phyloP scores from a whole-genome alignment of 345 rosid species.

The Acer saccharum region DNA sequence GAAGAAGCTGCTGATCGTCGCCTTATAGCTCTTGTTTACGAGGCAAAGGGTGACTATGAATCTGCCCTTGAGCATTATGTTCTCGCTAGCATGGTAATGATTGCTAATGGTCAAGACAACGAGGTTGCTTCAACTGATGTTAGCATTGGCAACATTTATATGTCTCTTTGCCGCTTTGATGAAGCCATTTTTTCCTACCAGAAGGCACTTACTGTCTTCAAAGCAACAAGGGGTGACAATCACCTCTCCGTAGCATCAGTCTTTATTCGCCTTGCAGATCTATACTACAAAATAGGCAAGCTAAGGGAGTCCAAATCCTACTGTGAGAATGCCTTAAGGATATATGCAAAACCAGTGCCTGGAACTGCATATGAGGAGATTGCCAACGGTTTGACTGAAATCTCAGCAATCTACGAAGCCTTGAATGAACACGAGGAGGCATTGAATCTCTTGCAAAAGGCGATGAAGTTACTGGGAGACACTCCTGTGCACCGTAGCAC shows the following conservation, averaged over 20 bases:
- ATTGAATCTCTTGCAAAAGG: conserved; percentile 47
- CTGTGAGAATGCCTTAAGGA: conserved; percentile 58
- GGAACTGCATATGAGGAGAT: conserved; percentile 51
- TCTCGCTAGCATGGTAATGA: conserved; percentile 61
- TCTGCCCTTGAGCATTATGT: conserved; percentile 56
- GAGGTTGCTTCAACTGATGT: conserved; percentile 58
- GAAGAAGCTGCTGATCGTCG: conserved; percentile 63
- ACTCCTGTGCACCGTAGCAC: conserved; percentile 51
- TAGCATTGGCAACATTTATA: conserved; percentile 50
- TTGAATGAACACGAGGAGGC: conserved; percentile 56
- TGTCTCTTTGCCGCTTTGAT: conserved; percentile 52
- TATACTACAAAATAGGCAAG: conserved; percentile 52
- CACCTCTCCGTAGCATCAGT: conserved; percentile 53
- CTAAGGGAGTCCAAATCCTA: conserved; percentile 56
- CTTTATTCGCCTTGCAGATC: conserved; percentile 53
- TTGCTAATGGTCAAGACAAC: conserved; percentile 52
- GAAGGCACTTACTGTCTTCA: conserved; percentile 56
- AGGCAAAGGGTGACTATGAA: conserved; percentile 56
- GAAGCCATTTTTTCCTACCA: conserved; percentile 61
- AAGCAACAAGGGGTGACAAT: conserved; percentile 52
- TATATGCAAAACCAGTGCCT: conserved; percentile 50
- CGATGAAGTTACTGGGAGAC: conserved; percentile 49
- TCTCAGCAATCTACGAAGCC: conserved; percentile 51
- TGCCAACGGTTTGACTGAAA: conserved; percentile 50
- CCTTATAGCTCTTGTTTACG: conserved; percentile 49